A percentile compares a stretch with the other conserved stretches of the same genome.
Evolutionary conservation across 345 rosid species (phyloP).

Genomic region (Draba incana): DNA sequence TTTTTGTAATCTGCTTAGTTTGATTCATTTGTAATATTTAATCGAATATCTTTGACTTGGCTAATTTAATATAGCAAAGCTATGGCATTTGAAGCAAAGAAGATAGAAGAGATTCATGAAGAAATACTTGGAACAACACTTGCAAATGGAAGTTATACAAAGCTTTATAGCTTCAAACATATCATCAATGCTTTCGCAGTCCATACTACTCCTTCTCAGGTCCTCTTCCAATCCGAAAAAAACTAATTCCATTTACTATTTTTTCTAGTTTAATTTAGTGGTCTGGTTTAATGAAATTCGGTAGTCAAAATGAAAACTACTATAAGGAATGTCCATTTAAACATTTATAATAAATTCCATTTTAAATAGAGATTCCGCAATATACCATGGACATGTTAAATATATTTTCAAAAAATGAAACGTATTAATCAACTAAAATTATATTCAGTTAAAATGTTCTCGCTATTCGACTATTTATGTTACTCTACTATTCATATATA

Average conservation of each 20-base stretch:
- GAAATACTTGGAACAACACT: constrained; percentile 58
- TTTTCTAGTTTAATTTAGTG: neutral
- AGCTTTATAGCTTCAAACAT: constrained; percentile 84
- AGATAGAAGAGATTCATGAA: constrained; percentile 62
- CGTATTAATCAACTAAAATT: too few relatives aligned
- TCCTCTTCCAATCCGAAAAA: constrained; percentile 37
- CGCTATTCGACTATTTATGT: too few relatives aligned
- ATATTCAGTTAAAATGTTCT: too few relatives aligned
- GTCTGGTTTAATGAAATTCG: neutral
- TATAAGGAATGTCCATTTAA: too few relatives aligned
- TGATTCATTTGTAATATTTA: neutral
- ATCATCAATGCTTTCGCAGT: constrained; percentile 77
- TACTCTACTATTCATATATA: too few relatives aligned
- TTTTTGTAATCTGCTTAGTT: neutral
- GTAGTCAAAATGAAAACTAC: neutral
- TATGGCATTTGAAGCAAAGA: constrained; percentile 50
- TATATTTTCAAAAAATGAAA: too few relatives aligned
- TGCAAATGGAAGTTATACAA: constrained; percentile 66
- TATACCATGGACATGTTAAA: too few relatives aligned
- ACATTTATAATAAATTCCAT: too few relatives aligned
- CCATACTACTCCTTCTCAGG: constrained; percentile 74
- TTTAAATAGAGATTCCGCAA: too few relatives aligned
- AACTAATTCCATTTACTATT: neutral
- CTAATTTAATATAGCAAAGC: constrained; percentile 44
- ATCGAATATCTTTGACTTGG: neutral